Base-by-base conservation (phyloP, 139 green algal genomes). In the Chlamydomonas schloesseri region DNA sequence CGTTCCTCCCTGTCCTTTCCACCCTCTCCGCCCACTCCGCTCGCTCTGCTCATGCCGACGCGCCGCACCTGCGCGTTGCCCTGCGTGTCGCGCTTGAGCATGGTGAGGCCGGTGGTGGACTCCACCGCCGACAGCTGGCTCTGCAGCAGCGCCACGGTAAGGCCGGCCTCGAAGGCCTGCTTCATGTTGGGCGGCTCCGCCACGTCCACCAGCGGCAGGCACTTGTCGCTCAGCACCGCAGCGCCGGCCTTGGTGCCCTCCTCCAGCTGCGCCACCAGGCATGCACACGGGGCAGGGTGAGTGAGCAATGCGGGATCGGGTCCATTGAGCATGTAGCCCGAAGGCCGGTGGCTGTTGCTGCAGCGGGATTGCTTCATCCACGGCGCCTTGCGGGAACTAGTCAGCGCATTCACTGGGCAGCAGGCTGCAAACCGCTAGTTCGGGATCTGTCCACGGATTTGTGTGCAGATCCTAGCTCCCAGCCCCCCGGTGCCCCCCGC, bases 141-240 rank as follows among this genome's bases (percentile, higher is more conserved):
- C 80, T 90, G 89, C 57, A 95, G 84, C 74, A 89, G 42, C 34
- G 88, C 79, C 20, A 91, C 74, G 5, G 87, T 88, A 36, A 94
- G 87, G 21, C 83, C 90, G 0, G 84, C 88, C 15, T 95, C 90
- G 79, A 94, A 94, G 28, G 81, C 85, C 21, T 80, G n/a, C 82
- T 93, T 89, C 84, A 93, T 90, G 87, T 94, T 89, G 18, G 91
- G 91, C 42, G 91, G 91, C 90, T 94, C 87, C 3, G 92, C 92
- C n/a, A 95, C 88, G 71, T 93, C 88, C 33, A 85, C 88, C 46
- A 95, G 77, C 15, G 82, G 53, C 26, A 20, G 78, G 88, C 92
- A 95, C 64, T 88, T 62, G 2, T 92, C 86, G 20, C 29, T 76
- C 53, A 95, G 73, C 67, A 65, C 36, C 28, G 74, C 58, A 14